These are phyloP conservation scores for Paecilomyces formosus DNA, from an alignment of 2,329 filamentous ascomycete genomes.

Conservation along the genomic window DNA sequence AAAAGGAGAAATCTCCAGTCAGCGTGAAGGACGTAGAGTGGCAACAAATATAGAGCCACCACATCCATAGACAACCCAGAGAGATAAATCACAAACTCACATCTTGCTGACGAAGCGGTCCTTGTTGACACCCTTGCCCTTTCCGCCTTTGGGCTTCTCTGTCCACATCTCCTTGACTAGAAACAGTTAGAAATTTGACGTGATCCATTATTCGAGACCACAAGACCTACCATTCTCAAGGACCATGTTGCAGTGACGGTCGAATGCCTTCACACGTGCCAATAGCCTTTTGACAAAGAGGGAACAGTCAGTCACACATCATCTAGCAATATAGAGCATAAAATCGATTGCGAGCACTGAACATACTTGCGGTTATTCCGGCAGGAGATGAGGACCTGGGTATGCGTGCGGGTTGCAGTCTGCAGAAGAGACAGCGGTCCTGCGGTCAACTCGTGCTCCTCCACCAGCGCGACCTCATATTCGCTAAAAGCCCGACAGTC, in stretches of 20 bases:
- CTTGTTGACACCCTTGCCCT: slow-evolving; percentile 96
- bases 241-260: slow-evolving; percentile 98
- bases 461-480: slow-evolving; percentile 78
- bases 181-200: background rate
- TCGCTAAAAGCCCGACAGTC: slow-evolving; percentile 49
- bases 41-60: background rate
- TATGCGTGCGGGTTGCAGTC: slow-evolving; percentile 89
- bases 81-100: slow-evolving; percentile 44
- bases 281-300: slow-evolving; percentile 51
- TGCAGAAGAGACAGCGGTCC: slow-evolving; percentile 89
- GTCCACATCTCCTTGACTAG: slow-evolving; percentile 99
- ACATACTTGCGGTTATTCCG: slow-evolving; percentile 83
- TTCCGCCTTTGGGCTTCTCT: slow-evolving; percentile 77
- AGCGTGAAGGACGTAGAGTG: background rate
- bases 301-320: background rate
- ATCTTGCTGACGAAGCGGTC: slow-evolving; percentile 98
- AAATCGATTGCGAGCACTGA: background rate
- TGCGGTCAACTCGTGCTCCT: slow-evolving; percentile 72
- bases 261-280: slow-evolving; percentile 95
- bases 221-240: slow-evolving; percentile 58
- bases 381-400: slow-evolving; percentile 93
- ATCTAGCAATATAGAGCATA: background rate
- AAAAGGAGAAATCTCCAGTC: background rate
- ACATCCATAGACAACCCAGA: background rate
- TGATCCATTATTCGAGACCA: background rate